Conservation (phyloP, 2,329 filamentous ascomycete genomes). For the Calonectria hawksworthii region DNA sequence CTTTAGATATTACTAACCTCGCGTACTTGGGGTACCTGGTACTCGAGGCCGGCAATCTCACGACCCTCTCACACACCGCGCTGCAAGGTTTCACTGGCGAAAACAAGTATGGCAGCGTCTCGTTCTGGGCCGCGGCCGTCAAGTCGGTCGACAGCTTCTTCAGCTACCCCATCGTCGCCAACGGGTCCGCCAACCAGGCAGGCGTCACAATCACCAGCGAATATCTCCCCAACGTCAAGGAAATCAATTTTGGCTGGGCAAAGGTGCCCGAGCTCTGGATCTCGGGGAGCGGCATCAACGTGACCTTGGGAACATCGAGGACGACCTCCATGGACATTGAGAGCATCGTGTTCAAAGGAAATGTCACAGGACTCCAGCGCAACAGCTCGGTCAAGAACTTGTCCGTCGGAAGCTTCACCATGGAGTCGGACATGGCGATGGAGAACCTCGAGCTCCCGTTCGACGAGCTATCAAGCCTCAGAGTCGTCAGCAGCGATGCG, state of each 20-base stretch:
- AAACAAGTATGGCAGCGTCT: constrained; percentile 9
- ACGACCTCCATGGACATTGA: constrained; percentile 23
- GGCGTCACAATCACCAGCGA: constrained; percentile 13
- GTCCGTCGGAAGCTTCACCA: constrained; percentile 1
- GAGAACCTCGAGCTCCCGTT: constrained; percentile 25
- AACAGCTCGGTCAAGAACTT: constrained; percentile 22
- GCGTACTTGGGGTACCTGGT: constrained; percentile 18
- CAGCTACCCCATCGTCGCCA: constrained; percentile 29
- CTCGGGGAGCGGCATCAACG: constrained; percentile 9
- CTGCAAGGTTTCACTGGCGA: constrained; percentile 29
- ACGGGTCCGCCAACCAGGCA: constrained; percentile 6
- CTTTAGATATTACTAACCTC: constrained; percentile 33
- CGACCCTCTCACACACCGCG: constrained; percentile 23
- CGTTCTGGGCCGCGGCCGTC: constrained; percentile 15
- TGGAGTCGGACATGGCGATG: background rate
- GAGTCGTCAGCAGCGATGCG: background rate
- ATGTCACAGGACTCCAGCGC: constrained; percentile 20
- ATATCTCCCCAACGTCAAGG: constrained; percentile 25
- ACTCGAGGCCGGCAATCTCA: constrained; percentile 29
- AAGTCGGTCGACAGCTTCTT: constrained; percentile 35
- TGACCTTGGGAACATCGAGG: constrained; percentile 25
- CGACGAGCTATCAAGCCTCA: constrained; percentile 20
- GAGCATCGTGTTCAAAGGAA: constrained; percentile 14
- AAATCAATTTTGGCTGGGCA: constrained; percentile 31
- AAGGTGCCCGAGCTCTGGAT: constrained; percentile 15